Evolutionary conservation across 2,329 filamentous ascomycete species (phyloP), one percentile per base, ranked within the genome.

Genomic region (Pyricularia pennisetigena): DNA sequence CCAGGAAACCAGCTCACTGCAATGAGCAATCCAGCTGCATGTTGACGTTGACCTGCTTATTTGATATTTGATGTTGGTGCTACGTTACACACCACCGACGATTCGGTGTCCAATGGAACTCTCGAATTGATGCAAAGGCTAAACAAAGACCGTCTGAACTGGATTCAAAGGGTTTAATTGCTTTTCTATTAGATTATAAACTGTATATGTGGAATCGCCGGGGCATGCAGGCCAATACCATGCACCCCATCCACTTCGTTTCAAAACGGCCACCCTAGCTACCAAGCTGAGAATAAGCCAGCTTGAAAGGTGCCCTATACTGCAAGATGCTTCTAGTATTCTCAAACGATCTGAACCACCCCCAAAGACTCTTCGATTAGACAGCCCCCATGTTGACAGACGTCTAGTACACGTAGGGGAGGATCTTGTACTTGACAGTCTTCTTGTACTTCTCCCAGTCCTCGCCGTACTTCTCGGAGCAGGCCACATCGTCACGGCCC

Each of bases 381-480:
- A 54, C 41, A 54, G 41, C 16, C 3, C 20, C 16, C 16, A 54
- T n/a, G 5, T n/a, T 20, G 41, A n/a, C 41, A 26, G 20, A 57
- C 14, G 12, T 8, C 69, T 77, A 97, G 80, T 97, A 97, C 23
- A 97, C 81, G 49, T 91, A 91, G 6, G 94, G 94, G 59, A 97
- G 79, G 72, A 98, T 96, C 75, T 89, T 86, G 78, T 86, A 97
- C 70, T 84, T 88, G 63, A 97, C 94, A 75, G 88, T 85, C 78
- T 89, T 88, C 78, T 91, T 93, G 79, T 97, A 98, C 79, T 88
- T 86, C 71, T 93, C 87, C 94, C 94, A 98, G 76, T 97, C 93
- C 72, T 89, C 89, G 29, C 94, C 94, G 75, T 98, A 98, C 83
- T 98, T 98, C 75, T 86, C 86, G 71, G 86, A 83, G 78, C 94